These are phyloP conservation scores for Paraphoma sp. DNA, from an alignment of 2,329 filamentous ascomycete genomes.

Conservation along the genomic window DNA sequence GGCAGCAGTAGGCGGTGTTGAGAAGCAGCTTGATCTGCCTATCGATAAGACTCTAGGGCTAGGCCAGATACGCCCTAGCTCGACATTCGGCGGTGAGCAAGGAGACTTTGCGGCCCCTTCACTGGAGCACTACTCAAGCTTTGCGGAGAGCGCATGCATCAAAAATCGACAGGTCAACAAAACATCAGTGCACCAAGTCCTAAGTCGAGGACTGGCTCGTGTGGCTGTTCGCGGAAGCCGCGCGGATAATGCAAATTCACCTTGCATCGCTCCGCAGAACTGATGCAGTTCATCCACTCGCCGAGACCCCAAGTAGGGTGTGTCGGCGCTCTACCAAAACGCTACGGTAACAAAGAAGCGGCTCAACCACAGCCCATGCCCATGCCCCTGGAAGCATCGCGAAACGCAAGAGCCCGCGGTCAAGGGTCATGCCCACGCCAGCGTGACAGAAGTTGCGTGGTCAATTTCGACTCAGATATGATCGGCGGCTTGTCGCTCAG, in stretches of 20 bases:
- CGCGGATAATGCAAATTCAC: not conserved
- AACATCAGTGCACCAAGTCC: not conserved
- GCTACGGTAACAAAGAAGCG: constrained; percentile 9
- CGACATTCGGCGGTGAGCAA: constrained; percentile 19
- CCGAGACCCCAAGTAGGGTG: constrained; percentile 5
- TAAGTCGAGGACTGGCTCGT: not conserved
- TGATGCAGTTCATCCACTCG: not conserved
- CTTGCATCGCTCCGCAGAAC: not conserved
- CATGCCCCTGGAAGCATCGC: constrained; percentile 18
- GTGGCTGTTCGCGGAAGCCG: not conserved
- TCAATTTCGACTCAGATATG: constrained; percentile 35
- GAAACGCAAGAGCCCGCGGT: constrained; percentile 16
- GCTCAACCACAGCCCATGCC: constrained; percentile 15
- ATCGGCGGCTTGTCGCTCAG: constrained; percentile 41
- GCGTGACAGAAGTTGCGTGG: constrained; percentile 28
- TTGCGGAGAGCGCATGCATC: constrained; percentile 20
- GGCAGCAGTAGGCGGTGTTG: not conserved
- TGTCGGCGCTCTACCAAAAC: constrained; percentile 1
- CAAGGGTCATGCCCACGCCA: constrained; percentile 23
- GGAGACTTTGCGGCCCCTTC: constrained; percentile 13
- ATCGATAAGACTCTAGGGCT: constrained; percentile 14
- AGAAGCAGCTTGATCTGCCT: not conserved
- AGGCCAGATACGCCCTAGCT: not conserved
- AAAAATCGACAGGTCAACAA: constrained; percentile 1
- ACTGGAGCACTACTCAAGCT: constrained; percentile 18